Evolutionary conservation across 2,329 filamentous ascomycete species (phyloP).

Genomic region (Malbranchea zuffiana): DNA sequence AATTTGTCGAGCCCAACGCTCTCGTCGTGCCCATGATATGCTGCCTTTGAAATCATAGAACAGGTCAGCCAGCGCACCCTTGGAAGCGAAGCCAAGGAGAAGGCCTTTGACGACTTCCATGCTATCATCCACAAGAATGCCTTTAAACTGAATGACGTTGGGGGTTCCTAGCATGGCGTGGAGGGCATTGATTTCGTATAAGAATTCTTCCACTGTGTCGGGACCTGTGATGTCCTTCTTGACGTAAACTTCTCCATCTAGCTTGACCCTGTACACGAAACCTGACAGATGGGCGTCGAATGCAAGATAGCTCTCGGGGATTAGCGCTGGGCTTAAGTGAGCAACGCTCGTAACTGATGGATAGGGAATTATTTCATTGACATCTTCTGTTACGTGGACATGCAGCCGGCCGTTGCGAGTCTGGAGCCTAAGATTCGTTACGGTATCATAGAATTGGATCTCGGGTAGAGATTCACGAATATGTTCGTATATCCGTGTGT

Average conservation of each 20-base stretch:
- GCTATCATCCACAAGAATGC: constrained; percentile 72
- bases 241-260: constrained; percentile 60
- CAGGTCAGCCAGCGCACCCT: constrained; percentile 80
- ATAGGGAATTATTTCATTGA: constrained; percentile 87
- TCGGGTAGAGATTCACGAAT: constrained; percentile 86
- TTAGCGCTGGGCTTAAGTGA: constrained; percentile 48
- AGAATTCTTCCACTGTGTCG: constrained; percentile 88
- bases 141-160: constrained; percentile 76
- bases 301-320: constrained; percentile 62
- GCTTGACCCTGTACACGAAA: constrained; percentile 87
- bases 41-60: constrained; percentile 64
- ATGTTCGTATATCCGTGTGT: constrained; percentile 81
- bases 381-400: constrained; percentile 95
- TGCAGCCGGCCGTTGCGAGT: constrained; percentile 80
- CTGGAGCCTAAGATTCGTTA: constrained; percentile 89
- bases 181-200: constrained; percentile 96
- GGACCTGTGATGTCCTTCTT: constrained; percentile 98
- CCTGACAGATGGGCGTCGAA: constrained; percentile 93
- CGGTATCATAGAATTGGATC: constrained; percentile 91
- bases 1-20: constrained; percentile 86
- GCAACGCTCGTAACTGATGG: constrained; percentile 61
- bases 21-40: constrained; percentile 59
- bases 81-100: constrained; percentile 75
- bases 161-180: constrained; percentile 60
- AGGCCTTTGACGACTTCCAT: constrained; percentile 70